Percentiles rank a stretch among this genome's conserved stretches.
Evolutionary conservation across 1,284 basidiomycete species (phyloP).

Genomic region (Ustilago lituana): DNA sequence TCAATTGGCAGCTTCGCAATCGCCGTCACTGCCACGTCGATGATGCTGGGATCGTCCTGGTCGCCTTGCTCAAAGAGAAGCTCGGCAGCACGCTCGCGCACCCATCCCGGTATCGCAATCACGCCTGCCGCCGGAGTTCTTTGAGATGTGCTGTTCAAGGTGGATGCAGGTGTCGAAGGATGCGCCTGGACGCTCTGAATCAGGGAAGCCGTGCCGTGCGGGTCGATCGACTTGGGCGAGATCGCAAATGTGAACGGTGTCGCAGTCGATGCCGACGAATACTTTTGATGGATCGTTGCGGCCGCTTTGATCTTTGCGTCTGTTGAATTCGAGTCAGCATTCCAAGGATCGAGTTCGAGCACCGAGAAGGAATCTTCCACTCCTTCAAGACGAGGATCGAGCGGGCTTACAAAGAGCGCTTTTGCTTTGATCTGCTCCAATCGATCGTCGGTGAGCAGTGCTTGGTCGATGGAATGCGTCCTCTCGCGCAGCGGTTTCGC

Average conservation of each 20-base stretch:
- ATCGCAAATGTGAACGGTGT: slow-evolving; percentile 38
- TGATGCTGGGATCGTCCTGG: slow-evolving; percentile 74
- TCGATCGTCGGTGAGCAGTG: slow-evolving; percentile 44
- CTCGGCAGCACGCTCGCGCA: slow-evolving; percentile 88
- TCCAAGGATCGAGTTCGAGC: slow-evolving; percentile 10
- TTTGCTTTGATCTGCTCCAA: slow-evolving; percentile 57
- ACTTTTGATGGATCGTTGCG: slow-evolving; percentile 9
- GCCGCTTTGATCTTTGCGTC: background rate
- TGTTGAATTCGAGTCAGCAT: background rate
- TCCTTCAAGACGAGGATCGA: slow-evolving; percentile 10
- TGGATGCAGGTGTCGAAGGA: slow-evolving; percentile 6
- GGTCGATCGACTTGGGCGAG: slow-evolving; percentile 20
- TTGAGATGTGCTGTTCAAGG: slow-evolving; percentile 23
- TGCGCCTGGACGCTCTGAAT: slow-evolving; percentile 26
- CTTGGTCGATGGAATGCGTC: slow-evolving; percentile 14
- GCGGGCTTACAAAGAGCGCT: slow-evolving; percentile 49
- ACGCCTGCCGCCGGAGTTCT: slow-evolving; percentile 70
- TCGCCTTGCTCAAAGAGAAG: slow-evolving; percentile 89
- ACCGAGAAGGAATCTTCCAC: slow-evolving; percentile 20
- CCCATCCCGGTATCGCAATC: slow-evolving; percentile 90
- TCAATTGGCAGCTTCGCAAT: slow-evolving; percentile 77
- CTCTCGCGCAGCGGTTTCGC: slow-evolving; percentile 22
- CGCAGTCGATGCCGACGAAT: slow-evolving; percentile 15
- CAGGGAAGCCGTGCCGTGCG: slow-evolving; percentile 29
- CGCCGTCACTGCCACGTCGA: slow-evolving; percentile 79